These are phyloP conservation scores for Stemphylium lycopersici DNA, from an alignment of 2,329 filamentous ascomycete genomes.

Conservation along the genomic window DNA sequence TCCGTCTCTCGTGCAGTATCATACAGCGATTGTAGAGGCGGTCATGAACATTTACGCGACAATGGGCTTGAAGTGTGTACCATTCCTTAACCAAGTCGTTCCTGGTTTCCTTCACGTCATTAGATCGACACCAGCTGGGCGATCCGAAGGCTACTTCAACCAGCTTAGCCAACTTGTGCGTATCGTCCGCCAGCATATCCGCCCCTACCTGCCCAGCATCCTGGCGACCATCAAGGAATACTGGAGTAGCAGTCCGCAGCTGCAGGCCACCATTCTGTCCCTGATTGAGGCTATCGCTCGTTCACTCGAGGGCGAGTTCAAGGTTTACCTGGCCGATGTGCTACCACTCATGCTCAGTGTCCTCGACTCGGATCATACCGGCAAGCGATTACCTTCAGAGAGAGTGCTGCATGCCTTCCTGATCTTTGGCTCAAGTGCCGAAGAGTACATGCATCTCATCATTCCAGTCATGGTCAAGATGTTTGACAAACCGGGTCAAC, in stretches of 20 bases:
- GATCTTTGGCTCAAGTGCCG: conserved; percentile 91
- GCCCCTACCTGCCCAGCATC: conserved; percentile 86
- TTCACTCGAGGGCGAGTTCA: conserved; percentile 96
- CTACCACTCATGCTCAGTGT: conserved; percentile 94
- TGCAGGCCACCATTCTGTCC: conserved; percentile 90
- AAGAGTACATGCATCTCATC: conserved; percentile 99
- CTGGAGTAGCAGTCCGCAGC: conserved; percentile 79
- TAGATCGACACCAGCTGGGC: conserved; percentile 74
- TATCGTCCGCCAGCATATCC: conserved; percentile 95
- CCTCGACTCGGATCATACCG: conserved; percentile 81
- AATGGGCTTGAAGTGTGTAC: conserved; percentile 91
- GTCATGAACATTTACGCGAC: conserved; percentile 99
- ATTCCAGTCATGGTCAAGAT: conserved; percentile 93
- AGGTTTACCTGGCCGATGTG: conserved; percentile 87
- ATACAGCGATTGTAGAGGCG: conserved; percentile 92
- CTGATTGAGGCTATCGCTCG: conserved; percentile 93
- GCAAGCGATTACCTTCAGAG: conserved; percentile 81
- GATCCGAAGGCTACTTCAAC: conserved; percentile 95
- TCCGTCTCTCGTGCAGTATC: conserved; percentile 84
- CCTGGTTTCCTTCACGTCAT: conserved; percentile 93
- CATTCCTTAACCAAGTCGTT: conserved; percentile 91
- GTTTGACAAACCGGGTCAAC: conserved; percentile 87
- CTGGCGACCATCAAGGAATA: conserved; percentile 86
- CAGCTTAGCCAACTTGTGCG: conserved; percentile 91
- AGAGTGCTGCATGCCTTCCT: conserved; percentile 93